phyloP scores from a whole-genome alignment of 169 alveolate genomes.

The Sarcocystis neurona region DNA sequence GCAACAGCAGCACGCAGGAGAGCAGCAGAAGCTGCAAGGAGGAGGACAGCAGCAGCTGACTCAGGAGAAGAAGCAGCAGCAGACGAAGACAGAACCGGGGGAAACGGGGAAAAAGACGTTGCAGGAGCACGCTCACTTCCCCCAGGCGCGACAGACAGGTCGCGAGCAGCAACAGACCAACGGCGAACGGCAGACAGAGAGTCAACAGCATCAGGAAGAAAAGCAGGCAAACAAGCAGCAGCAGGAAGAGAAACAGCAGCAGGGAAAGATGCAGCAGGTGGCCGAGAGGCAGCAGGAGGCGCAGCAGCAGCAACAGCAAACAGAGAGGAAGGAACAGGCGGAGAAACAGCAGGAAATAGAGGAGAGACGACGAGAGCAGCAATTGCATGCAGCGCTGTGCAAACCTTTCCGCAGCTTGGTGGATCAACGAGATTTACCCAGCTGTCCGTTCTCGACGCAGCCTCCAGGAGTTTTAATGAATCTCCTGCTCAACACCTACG shows the following conservation, averaged over 20 bases:
- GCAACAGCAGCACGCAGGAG: background rate
- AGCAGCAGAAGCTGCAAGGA: background rate
- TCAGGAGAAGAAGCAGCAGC: background rate
- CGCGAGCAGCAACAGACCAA: too few species aligned
- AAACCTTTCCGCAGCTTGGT: background rate
- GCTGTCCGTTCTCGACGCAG: background rate
- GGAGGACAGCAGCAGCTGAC: background rate
- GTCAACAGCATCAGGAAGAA: too few species aligned
- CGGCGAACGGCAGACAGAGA: too few species aligned
- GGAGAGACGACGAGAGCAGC: background rate
- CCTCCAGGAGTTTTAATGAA: slow-evolving; percentile 16
- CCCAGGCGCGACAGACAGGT: too few species aligned
- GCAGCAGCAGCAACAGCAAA: too few species aligned
- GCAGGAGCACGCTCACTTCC: background rate
- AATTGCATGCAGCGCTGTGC: background rate
- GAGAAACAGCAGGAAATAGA: background rate
- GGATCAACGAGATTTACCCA: slow-evolving; percentile 13
- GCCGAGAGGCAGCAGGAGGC: too few species aligned
- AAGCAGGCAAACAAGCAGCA: too few species aligned
- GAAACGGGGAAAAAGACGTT: background rate
- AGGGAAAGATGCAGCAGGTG: too few species aligned
- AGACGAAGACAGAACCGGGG: background rate
- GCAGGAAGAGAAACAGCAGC: too few species aligned
- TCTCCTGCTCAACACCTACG: slow-evolving; percentile 15
- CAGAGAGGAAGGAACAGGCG: background rate